Percentiles rank a stretch among this genome's conserved stretches.
Evolutionary conservation across 257 asterid genomes (phyloP).

Genomic region (Linaria vulgaris): DNA sequence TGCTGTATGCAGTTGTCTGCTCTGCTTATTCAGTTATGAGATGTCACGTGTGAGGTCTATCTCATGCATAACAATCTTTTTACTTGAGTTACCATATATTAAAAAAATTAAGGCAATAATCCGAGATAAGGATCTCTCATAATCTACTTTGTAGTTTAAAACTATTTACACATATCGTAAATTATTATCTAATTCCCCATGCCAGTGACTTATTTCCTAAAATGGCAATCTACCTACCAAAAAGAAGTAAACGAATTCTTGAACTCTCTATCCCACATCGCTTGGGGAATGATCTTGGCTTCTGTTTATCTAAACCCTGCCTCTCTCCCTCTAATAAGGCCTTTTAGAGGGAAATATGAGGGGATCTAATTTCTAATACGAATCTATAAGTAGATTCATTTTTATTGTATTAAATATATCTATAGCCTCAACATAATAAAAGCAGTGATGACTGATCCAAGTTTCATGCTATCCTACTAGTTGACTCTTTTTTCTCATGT

Average conservation of each 20-base stretch:
- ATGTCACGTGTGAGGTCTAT: too few relatives aligned
- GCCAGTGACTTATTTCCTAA: neutral
- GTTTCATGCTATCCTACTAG: neutral
- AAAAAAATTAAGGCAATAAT: too few relatives aligned
- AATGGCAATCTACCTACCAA: neutral
- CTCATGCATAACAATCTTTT: too few relatives aligned
- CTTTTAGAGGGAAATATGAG: too few relatives aligned
- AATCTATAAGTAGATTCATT: slow-evolving; percentile 9
- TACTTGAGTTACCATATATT: too few relatives aligned
- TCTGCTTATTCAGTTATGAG: too few relatives aligned
- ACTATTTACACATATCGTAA: neutral
- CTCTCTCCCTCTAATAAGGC: too few relatives aligned
- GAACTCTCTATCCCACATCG: neutral
- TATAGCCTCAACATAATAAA: slow-evolving; percentile 1
- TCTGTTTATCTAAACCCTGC: too few relatives aligned
- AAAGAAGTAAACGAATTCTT: neutral
- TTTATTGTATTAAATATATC: neutral
- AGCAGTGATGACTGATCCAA: neutral
- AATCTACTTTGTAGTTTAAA: neutral
- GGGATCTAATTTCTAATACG: neutral
- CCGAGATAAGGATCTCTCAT: too few relatives aligned
- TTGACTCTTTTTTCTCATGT: slow-evolving; percentile 8
- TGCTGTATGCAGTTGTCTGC: too few relatives aligned
- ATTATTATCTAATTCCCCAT: neutral
- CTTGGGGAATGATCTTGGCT: too few relatives aligned